A percentile compares a stretch with the other conserved stretches of the same genome.
Conservation (phyloP, 768 basidiomycete species). For the Psilocybe cubensis region DNA sequence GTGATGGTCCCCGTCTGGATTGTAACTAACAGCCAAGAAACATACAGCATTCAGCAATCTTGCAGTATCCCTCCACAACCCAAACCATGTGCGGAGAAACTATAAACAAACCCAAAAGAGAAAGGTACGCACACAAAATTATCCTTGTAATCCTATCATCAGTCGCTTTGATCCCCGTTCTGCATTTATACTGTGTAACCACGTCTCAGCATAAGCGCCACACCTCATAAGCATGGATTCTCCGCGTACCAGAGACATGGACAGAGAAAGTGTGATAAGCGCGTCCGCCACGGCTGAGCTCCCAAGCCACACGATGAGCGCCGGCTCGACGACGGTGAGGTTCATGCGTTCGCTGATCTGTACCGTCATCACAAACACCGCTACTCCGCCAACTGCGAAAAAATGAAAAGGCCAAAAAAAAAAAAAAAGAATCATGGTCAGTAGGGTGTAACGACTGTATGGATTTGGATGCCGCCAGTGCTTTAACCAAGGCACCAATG, state of each 20-base stretch:
- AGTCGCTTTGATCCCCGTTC: constrained; percentile 37
- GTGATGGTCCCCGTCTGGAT: constrained; percentile 35
- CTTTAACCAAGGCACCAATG: too few species aligned
- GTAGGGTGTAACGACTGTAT: too few species aligned
- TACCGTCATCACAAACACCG: neutral
- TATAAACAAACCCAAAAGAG: neutral
- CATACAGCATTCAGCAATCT: neutral
- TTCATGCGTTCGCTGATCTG: constrained; percentile 1
- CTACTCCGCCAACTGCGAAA: constrained; percentile 6
- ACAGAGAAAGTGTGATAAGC: constrained; percentile 47
- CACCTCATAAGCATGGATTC: too few species aligned
- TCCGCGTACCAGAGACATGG: constrained; percentile 46
- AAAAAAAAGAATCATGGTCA: too few species aligned
- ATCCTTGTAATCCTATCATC: constrained; percentile 38
- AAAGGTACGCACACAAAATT: constrained; percentile 28
- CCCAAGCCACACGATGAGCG: constrained; percentile 47
- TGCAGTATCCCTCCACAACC: too few species aligned
- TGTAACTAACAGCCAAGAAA: constrained; percentile 15
- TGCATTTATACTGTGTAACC: constrained; percentile 33
- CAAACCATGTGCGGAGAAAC: too few species aligned
- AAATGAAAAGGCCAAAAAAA: too few species aligned
- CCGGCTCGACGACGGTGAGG: constrained; percentile 3
- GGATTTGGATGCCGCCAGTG: too few species aligned
- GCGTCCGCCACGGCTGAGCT: constrained; percentile 48
- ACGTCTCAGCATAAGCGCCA: neutral